Base-by-base conservation (phyloP, 2,329 filamentous ascomycete species). In the Bipolaris gigantea region DNA sequence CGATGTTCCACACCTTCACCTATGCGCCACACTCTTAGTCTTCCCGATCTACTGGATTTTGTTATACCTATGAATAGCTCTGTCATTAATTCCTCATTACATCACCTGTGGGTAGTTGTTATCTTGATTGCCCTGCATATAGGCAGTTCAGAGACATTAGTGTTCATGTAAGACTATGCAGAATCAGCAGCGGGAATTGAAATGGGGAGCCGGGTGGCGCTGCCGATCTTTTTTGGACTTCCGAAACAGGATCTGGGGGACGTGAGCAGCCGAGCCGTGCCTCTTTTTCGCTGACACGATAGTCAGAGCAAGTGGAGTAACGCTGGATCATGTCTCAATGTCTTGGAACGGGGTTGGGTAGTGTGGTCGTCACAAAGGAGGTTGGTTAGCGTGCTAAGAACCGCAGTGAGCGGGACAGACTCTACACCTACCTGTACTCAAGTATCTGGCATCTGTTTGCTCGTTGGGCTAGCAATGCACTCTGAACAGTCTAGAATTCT, bases 161-260 rank as follows among this genome's bases (percentile, higher is more conserved):
- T 27, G 47, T 35, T 40, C 27, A 25, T 8, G 36, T 47, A 33
- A 40, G 36, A 36, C 38, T 18, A 46, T 55, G 52, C 52, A 47
- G 13, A 40, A 33, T 55, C 42, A 55, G 48, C 52, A 7, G 23
- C 52, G 52, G 52, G 43, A 33, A 55, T 55, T 50, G 41, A 25
- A 7, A 35, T 55, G 52, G 52, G 52, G 52, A 55, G 52, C 52
- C 52, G 52, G 36, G 19, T 45, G 23, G 42, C 32, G 47, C 15
- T 45, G 15, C 18, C 18, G 51, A 40, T 50, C 35, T n/a, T 19
- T 38, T 19, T 25, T 34, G 30, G 10, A 33, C 23, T 36, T 43
- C 42, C 48, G 42, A 51, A 49, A 55, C 32, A 51, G 18, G 8
- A 13, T 18, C 36, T 27, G 13, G 41, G 18, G 16, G 30, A 51